Conservation (phyloP, 2,329 filamentous ascomycete genomes). For the Talaromyces piceae region DNA sequence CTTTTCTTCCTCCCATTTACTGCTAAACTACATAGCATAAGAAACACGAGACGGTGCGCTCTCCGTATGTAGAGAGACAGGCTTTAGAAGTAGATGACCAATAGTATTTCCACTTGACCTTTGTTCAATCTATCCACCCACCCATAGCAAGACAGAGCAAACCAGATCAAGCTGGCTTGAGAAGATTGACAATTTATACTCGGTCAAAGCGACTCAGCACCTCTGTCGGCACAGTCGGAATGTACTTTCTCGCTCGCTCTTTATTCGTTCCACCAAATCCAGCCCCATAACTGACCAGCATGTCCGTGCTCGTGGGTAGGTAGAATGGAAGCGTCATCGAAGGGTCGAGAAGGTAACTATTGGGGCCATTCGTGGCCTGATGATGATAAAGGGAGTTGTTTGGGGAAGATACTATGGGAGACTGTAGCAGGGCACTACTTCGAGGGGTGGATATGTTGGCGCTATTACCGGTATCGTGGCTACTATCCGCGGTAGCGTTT, state of each 20-base stretch:
- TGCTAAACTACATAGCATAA: neutral
- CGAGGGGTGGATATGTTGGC: conserved; percentile 6
- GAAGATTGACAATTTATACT: conserved; percentile 11
- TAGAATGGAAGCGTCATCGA: conserved; percentile 90
- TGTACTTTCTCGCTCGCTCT: conserved; percentile 89
- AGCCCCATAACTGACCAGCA: conserved; percentile 91
- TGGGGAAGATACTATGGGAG: conserved; percentile 6
- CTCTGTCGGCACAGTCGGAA: conserved; percentile 88
- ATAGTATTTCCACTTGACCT: neutral
- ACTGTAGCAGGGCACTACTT: conserved; percentile 6
- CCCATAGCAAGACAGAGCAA: neutral
- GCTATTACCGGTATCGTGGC: neutral
- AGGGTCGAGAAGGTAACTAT: conserved; percentile 66
- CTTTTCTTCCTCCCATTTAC: no score
- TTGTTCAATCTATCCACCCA: neutral
- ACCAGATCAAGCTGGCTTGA: neutral
- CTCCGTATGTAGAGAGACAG: neutral
- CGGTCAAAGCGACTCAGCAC: conserved; percentile 82
- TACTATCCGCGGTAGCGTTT: neutral
- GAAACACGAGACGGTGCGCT: no score
- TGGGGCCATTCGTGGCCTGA: conserved; percentile 6
- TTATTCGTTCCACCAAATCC: conserved; percentile 89
- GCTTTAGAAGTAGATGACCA: neutral
- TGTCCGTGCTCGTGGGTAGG: conserved; percentile 92
- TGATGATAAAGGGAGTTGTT: neutral